Evolutionary conservation across 768 basidiomycete genomes (phyloP).

Genomic region (Trametes cinnabarina): DNA sequence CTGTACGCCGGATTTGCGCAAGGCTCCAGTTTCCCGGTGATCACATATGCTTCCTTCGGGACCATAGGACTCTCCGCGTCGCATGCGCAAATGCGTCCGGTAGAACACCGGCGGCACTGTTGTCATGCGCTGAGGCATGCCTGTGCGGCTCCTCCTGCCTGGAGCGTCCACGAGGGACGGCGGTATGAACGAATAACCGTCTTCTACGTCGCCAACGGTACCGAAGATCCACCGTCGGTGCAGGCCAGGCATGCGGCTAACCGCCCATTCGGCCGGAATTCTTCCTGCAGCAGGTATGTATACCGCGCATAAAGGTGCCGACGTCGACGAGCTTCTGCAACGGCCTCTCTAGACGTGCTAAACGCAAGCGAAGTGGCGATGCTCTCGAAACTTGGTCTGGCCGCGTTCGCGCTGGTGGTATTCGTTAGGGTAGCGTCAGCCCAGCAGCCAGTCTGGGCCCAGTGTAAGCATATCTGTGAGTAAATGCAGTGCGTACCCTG

Average conservation of each 20-base stretch:
- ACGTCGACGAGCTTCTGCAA: not conserved
- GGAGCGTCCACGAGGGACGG: not conserved
- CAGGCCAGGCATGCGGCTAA: not conserved
- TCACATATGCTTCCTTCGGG: too few species aligned
- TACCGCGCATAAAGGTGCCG: not conserved
- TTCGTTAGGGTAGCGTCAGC: slow-evolving; percentile 14
- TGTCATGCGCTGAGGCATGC: not conserved
- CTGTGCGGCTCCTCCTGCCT: too few species aligned
- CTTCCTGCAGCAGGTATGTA: not conserved
- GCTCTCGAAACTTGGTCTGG: slow-evolving; percentile 9
- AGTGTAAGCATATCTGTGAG: slow-evolving; percentile 7
- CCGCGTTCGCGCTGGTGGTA: slow-evolving; percentile 10
- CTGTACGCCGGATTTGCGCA: too few species aligned
- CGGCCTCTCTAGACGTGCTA: too few species aligned
- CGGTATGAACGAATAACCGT: not conserved
- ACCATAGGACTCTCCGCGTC: too few species aligned
- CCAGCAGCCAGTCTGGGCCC: slow-evolving; percentile 20
- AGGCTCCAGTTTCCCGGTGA: not conserved
- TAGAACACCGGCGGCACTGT: not conserved
- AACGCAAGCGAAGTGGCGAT: not conserved
- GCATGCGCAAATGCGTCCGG: not conserved
- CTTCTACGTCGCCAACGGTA: not conserved
- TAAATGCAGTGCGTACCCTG: not conserved
- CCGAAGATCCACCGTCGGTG: not conserved
- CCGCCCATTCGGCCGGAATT: not conserved